These are phyloP conservation scores for Viola pubescens DNA, from an alignment of 441 rosid species.

Conservation along the genomic window DNA sequence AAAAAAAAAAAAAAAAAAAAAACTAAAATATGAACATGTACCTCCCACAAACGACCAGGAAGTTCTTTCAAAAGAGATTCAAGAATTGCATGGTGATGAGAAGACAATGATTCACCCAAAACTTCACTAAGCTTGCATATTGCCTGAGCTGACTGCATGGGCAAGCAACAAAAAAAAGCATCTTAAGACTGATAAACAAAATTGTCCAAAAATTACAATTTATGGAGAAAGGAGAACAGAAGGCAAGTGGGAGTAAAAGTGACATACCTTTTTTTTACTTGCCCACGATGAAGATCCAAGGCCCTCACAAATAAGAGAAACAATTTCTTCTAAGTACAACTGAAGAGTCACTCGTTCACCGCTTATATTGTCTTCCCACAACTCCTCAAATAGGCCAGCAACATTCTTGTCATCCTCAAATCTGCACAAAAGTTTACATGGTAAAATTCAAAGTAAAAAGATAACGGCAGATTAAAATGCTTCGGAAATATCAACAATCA, in stretches of 20 bases:
- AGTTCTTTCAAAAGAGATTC: slow-evolving; percentile 68
- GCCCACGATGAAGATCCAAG: slow-evolving; percentile 87
- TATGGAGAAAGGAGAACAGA: slow-evolving; percentile 10
- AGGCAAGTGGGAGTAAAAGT: slow-evolving; percentile 8
- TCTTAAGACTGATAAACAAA: slow-evolving; percentile 13
- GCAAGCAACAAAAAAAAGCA: slow-evolving; percentile 17
- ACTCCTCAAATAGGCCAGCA: slow-evolving; percentile 83
- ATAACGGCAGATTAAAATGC: background rate
- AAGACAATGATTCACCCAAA: slow-evolving; percentile 77
- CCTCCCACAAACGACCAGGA: slow-evolving; percentile 98
- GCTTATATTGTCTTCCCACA: slow-evolving; percentile 92
- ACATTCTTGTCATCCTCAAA: slow-evolving; percentile 89
- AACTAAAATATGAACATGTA: slow-evolving; percentile 20
- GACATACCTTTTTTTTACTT: slow-evolving; percentile 70
- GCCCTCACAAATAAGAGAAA: slow-evolving; percentile 65
- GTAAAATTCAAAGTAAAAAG: background rate
- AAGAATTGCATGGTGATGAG: slow-evolving; percentile 48
- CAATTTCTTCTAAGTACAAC: slow-evolving; percentile 73
- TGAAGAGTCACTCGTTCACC: slow-evolving; percentile 83
- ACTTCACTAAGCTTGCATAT: slow-evolving; percentile 75
- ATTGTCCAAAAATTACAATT: slow-evolving; percentile 5
- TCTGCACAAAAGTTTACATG: slow-evolving; percentile 39
- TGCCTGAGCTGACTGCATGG: slow-evolving; percentile 75
- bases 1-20: too few species aligned
- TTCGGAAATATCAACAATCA: background rate